These are phyloP conservation scores for Vigna trinervia DNA, from an alignment of 306 rosid genomes.

Conservation along the genomic window DNA sequence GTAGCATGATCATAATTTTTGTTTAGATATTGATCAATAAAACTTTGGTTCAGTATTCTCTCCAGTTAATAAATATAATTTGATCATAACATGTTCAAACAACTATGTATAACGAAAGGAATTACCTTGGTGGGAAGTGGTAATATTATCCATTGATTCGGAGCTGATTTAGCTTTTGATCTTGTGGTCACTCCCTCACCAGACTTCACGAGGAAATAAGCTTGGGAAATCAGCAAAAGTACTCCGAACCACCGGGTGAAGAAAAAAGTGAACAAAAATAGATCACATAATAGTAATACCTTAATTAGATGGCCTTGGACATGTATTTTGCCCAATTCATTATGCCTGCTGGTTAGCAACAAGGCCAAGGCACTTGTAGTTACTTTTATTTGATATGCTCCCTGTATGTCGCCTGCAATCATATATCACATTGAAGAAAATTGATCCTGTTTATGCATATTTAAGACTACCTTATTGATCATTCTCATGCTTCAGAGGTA, in stretches of 20 bases:
- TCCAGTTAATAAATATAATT: neutral
- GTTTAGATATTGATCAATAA: neutral
- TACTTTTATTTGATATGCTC: slow-evolving; percentile 93
- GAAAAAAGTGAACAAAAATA: neutral
- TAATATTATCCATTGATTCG: slow-evolving; percentile 87
- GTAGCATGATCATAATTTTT: neutral
- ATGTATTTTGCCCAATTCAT: slow-evolving; percentile 62
- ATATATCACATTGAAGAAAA: slow-evolving; percentile 28
- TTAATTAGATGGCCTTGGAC: slow-evolving; percentile 78
- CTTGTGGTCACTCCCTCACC: slow-evolving; percentile 82
- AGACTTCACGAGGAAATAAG: slow-evolving; percentile 55
- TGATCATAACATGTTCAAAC: neutral
- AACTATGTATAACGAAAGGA: slow-evolving; percentile 6
- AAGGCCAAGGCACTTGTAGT: slow-evolving; percentile 90
- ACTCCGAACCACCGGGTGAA: neutral
- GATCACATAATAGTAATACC: slow-evolving; percentile 50
- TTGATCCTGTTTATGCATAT: neutral
- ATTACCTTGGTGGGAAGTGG: slow-evolving; percentile 88
- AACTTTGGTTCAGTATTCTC: neutral
- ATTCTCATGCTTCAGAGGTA: slow-evolving; percentile 13
- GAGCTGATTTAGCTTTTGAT: slow-evolving; percentile 85
- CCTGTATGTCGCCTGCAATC: slow-evolving; percentile 85
- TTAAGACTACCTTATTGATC: neutral
- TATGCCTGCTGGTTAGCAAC: slow-evolving; percentile 69
- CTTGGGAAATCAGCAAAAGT: slow-evolving; percentile 39